These are phyloP conservation scores for Orbilia quercus DNA, from an alignment of 2,329 filamentous ascomycete genomes.

Conservation along the genomic window DNA sequence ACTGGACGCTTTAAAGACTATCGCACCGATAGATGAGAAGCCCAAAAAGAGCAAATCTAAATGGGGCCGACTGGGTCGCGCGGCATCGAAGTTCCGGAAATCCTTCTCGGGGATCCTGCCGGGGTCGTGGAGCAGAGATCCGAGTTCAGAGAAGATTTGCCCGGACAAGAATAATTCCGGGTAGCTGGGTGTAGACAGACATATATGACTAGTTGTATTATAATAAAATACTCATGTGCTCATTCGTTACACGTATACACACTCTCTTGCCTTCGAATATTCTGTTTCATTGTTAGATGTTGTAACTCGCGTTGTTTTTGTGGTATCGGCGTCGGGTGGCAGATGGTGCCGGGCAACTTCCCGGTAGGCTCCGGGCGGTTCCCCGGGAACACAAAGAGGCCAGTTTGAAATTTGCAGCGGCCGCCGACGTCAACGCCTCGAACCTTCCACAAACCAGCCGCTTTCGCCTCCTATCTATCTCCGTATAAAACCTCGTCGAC, in stretches of 20 bases:
- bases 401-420: constrained; percentile 37
- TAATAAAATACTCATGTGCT: too few species aligned
- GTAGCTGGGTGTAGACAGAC: too few species aligned
- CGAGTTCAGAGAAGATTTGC: neutral
- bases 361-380: neutral
- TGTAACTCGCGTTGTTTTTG: constrained; percentile 32
- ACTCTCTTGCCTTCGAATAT: too few species aligned
- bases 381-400: constrained; percentile 8
- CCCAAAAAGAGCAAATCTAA: neutral
- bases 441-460: neutral
- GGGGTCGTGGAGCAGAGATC: neutral
- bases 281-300: too few species aligned
- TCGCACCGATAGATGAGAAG: neutral
- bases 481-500: neutral
- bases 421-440: constrained; percentile 33
- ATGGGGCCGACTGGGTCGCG: neutral
- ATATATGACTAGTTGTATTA: too few species aligned
- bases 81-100: constrained; percentile 6
- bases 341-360: neutral
- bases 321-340: neutral
- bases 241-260: too few species aligned
- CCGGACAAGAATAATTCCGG: neutral
- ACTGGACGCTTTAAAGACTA: constrained; percentile 8
- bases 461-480: constrained; percentile 11
- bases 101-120: constrained; percentile 17